Base-by-base conservation (phyloP, 768 basidiomycete genomes). In the Suillus lakei region DNA sequence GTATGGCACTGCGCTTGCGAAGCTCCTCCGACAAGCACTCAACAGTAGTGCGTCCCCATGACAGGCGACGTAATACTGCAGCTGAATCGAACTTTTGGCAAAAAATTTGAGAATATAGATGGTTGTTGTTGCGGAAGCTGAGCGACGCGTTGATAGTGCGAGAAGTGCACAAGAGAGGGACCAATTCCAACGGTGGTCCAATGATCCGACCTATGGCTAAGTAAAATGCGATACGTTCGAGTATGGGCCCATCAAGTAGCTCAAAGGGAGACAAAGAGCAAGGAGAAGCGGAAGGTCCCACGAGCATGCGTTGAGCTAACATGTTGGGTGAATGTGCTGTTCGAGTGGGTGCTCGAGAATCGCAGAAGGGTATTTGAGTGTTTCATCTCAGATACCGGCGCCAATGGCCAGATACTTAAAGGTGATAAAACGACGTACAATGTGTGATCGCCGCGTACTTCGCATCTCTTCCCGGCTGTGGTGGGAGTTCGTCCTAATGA, bases 81-180 rank as follows among this genome's bases (percentile, higher is more conserved):
- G 46, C 62, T 41, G 50, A 70, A 58, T 86, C 84, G 58, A 86
- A 86, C 65, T 84, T 84, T 70, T 70, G 69, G 15, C 73, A 73
- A 68, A 84, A 86, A 44, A 84, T 79, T 61, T 74, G 72, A 18
- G 82, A 82, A 64, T 82, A 84, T 26, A 85, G 74, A 43, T 71
- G 72, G 38, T 73, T 66, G 64, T 83, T 83, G 65, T 75, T 73
- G 66, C 70, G 60, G 44, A 78, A 70, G 16, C 75, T 79, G 32
- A 85, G 70, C 2, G 76, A 75, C 54, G 74, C 39, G 64, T 84
- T 64, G 53, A 86, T 50, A 5, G 70, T 64, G 38, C 74, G 76
- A 55, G 77, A 84, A 38, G 81, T 76, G 62, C 81, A 78, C 53
- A 79, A 72, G 15, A 87, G 73, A 21, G 78, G 64, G 34, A 71